phyloP scores from a whole-genome alignment of 2,329 filamentous ascomycete genomes.

The Aspergillus tubingensis region DNA sequence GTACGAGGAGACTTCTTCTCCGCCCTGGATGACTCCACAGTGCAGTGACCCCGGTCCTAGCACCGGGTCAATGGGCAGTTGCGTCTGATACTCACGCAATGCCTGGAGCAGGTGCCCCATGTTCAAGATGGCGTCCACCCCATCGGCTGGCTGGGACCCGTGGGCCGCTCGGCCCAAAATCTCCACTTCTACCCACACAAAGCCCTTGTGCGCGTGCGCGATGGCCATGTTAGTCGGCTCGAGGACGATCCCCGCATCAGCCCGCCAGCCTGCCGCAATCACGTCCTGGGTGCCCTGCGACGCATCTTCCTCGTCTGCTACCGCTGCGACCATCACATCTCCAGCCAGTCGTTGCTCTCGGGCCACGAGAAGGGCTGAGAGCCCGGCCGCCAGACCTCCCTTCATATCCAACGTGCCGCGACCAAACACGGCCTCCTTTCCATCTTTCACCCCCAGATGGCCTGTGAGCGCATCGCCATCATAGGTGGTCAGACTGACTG shows the following conservation, averaged over 20 bases:
- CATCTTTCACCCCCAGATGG: conserved; percentile 34
- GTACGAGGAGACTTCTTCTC: conserved; percentile 56
- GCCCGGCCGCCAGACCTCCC: conserved; percentile 50
- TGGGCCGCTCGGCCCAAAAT: conserved; percentile 40
- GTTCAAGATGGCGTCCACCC: conserved; percentile 54
- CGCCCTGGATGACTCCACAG: conserved; percentile 52
- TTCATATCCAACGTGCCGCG: conserved; percentile 57
- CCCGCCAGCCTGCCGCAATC: conserved; percentile 54
- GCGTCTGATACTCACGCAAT: conserved; percentile 46
- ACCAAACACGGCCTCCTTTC: conserved; percentile 44
- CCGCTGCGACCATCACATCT: conserved; percentile 56
- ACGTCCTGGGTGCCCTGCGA: conserved; percentile 56
- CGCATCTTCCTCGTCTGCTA: conserved; percentile 56
- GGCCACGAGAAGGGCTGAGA: conserved; percentile 46
- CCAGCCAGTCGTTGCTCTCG: conserved; percentile 39
- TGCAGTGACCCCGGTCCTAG: conserved; percentile 50
- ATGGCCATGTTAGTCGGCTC: conserved; percentile 52
- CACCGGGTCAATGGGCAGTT: conserved; percentile 37
- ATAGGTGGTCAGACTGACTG: conserved; percentile 53
- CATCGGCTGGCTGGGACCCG: conserved; percentile 43
- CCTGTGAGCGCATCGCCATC: conserved; percentile 51
- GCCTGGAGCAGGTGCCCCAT: conserved; percentile 52
- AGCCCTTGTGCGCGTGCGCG: conserved; percentile 53
- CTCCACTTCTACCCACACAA: conserved; percentile 41
- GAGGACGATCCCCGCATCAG: conserved; percentile 54